Conservation (phyloP, 2,329 filamentous ascomycete species). For the Arachnopeziza araneosa region DNA sequence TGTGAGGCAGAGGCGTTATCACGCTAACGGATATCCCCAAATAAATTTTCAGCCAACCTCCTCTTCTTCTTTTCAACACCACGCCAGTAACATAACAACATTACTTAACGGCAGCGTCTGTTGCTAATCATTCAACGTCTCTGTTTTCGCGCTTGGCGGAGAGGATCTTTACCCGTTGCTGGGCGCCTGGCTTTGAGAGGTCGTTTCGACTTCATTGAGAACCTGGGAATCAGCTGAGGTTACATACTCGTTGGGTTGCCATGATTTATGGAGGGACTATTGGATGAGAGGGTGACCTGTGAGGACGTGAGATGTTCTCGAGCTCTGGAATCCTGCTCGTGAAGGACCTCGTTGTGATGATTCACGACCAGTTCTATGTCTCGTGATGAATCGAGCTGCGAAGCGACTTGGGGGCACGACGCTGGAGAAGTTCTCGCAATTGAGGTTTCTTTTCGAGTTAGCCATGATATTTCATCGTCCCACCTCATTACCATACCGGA, state of each 20-base stretch:
- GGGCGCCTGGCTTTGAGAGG: conserved; percentile 65
- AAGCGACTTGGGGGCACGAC: too few species aligned
- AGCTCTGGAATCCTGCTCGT: too few species aligned
- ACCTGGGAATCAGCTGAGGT: conserved; percentile 70
- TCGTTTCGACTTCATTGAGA: conserved; percentile 58
- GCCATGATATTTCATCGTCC: too few species aligned
- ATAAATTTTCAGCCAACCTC: not conserved
- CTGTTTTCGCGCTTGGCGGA: conserved; percentile 67
- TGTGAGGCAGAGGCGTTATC: not conserved
- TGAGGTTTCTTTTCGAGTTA: too few species aligned
- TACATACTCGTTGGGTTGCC: conserved; percentile 37
- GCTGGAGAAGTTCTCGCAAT: too few species aligned
- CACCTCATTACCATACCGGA: too few species aligned
- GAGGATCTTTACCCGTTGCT: conserved; percentile 60
- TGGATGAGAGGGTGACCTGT: not conserved
- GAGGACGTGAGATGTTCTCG: not conserved
- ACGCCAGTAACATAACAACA: conserved; percentile 22
- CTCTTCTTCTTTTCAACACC: not conserved
- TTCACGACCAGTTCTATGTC: too few species aligned
- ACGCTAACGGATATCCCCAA: not conserved
- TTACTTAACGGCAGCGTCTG: conserved; percentile 52
- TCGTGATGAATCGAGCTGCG: too few species aligned
- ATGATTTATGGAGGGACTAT: not conserved
- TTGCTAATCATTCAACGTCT: conserved; percentile 39
- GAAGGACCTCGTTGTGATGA: too few species aligned